Percentiles rank a stretch among this genome's conserved stretches.
phyloP scores from a whole-genome alignment of 1,284 basidiomycete species.

The Marasmius fiardii region DNA sequence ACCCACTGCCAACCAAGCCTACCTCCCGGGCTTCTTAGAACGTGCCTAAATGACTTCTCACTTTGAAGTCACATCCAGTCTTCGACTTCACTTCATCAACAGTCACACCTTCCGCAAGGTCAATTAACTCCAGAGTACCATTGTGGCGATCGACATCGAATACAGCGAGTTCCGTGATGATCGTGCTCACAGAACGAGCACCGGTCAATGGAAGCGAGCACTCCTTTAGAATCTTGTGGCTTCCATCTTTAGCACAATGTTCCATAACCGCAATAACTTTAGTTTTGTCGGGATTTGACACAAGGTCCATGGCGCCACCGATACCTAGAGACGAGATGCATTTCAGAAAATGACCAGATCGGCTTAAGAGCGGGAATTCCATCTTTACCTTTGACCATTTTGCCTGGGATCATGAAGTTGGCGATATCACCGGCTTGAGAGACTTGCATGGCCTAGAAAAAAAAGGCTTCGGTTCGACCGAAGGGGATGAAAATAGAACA shows the following conservation, averaged over 20 bases:
- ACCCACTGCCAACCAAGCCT: neutral
- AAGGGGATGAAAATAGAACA: slow-evolving; percentile 1
- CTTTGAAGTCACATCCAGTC: slow-evolving; percentile 79
- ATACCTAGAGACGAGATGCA: slow-evolving; percentile 53
- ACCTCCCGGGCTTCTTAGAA: slow-evolving; percentile 14
- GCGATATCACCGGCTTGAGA: slow-evolving; percentile 92
- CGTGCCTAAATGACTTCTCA: slow-evolving; percentile 40
- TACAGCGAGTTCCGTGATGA: slow-evolving; percentile 91
- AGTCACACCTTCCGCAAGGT: slow-evolving; percentile 80
- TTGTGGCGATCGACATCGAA: slow-evolving; percentile 83
- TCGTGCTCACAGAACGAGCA: slow-evolving; percentile 79
- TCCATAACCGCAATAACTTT: slow-evolving; percentile 89
- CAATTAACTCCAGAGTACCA: slow-evolving; percentile 74
- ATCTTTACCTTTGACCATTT: slow-evolving; percentile 74
- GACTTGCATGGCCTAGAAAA: slow-evolving; percentile 85
- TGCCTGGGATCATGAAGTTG: slow-evolving; percentile 97
- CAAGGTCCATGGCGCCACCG: slow-evolving; percentile 95
- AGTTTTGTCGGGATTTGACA: slow-evolving; percentile 89
- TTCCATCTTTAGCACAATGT: slow-evolving; percentile 87
- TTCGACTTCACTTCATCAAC: slow-evolving; percentile 84
- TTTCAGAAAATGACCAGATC: neutral
- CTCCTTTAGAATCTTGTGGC: slow-evolving; percentile 81
- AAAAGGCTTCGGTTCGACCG: slow-evolving; percentile 8
- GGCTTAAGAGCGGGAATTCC: slow-evolving; percentile 6
- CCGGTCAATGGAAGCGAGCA: slow-evolving; percentile 90